These are phyloP conservation scores for Elsinoe necatrix DNA, from an alignment of 2,329 filamentous ascomycete genomes.

Conservation along the genomic window DNA sequence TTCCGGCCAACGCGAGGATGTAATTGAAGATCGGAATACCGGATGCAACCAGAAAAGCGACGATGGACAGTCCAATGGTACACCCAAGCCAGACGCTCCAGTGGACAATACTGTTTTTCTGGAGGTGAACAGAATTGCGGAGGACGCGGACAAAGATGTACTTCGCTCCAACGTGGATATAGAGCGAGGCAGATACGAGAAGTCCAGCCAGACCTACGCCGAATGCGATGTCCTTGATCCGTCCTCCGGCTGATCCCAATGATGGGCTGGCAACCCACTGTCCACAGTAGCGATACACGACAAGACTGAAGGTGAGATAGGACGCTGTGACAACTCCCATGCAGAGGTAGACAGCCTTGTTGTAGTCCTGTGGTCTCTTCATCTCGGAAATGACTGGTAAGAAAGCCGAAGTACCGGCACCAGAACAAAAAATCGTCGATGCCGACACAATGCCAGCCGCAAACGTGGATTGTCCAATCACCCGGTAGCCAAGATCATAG, in stretches of 20 bases:
- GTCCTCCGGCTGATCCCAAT: constrained; percentile 50
- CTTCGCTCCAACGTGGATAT: constrained; percentile 39
- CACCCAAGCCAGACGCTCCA: constrained; percentile 46
- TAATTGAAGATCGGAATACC: constrained; percentile 50
- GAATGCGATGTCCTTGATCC: constrained; percentile 53
- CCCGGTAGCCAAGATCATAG: constrained; percentile 52
- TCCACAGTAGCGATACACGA: constrained; percentile 55
- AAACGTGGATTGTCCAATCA: constrained; percentile 50
- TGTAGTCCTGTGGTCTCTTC: constrained; percentile 50
- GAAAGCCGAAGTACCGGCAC: constrained; percentile 52
- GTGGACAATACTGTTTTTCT: constrained; percentile 44
- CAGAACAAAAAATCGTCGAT: constrained; percentile 52
- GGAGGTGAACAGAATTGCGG: constrained; percentile 43
- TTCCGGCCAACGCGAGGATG: constrained; percentile 42
- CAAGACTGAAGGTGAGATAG: constrained; percentile 51
- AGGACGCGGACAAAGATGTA: constrained; percentile 50
- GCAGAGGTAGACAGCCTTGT: constrained; percentile 51
- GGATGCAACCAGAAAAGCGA: constrained; percentile 45
- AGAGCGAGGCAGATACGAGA: constrained; percentile 34
- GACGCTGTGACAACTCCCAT: constrained; percentile 50
- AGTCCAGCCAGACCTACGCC: constrained; percentile 51
- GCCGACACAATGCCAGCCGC: constrained; percentile 50
- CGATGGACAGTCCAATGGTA: constrained; percentile 34
- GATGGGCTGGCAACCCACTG: constrained; percentile 55
- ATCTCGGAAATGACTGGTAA: constrained; percentile 60